Base-by-base conservation (phyloP, 2,329 filamentous ascomycete species). In the Paraconiothyrium sp. region DNA sequence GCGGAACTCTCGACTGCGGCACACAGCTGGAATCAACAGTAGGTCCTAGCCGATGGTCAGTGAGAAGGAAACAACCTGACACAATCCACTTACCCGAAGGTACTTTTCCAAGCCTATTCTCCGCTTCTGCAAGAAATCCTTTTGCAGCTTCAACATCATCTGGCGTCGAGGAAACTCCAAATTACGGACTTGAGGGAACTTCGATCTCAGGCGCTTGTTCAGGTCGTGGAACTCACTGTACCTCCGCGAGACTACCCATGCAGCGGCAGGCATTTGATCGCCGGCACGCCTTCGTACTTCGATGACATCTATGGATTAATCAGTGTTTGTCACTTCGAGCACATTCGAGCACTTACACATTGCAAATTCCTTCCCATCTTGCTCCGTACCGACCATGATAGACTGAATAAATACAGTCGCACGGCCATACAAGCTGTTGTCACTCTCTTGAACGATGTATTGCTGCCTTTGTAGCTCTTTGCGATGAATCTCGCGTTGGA, bases 211-310 rank as follows among this genome's bases (percentile, higher is more conserved):
- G 58, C 90, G 91, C 75, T 97, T 95, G 75, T 99, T 93, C 20
- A 99, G 87, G 66, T 97, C 94, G 71, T 97, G 93, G 72, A 99
- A 99, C 78, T 98, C 94, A 80, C 93, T 97, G 76, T 99, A 99
- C 67, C 95, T 88, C 59, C 94, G 88, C n/a, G 92, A 92, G 47
- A 99, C 89, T 14, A 90, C 88, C 95, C 95, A 99, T 3, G 92
- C 92, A 0, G 94, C 94, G n/a, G 94, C 93, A 3, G 94, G 92
- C 91, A 98, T 97, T 77, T 97, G 92, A 73, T 98, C 94, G 16
- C 94, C 94, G 1, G 94, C 93, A 72, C 94, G 90, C 61, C 94
- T 87, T 69, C 91, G 90, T 3, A 99, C 94, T 78, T 99, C 94
- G 59, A 99, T 88, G 35, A 97, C 89, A 77, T 97, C 84, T 86